Evolutionary conservation across 2,329 filamentous ascomycete genomes (phyloP).

Genomic region (Setomelanomma holmii): DNA sequence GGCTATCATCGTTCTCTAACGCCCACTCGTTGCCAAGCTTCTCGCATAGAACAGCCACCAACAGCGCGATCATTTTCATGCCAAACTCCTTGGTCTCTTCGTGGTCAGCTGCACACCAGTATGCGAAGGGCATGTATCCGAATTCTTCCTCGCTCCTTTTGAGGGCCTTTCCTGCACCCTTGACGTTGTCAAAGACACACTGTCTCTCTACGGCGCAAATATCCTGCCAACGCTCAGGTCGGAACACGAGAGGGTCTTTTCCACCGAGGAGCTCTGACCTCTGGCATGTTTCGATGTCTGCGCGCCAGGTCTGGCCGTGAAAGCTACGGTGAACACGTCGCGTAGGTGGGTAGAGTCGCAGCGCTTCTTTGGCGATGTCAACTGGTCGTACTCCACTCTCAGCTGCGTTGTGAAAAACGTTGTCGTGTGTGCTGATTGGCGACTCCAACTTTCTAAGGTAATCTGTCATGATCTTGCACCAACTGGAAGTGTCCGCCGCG

Average conservation of each 20-base stretch:
- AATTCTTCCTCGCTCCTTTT: constrained; percentile 2
- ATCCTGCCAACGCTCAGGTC: constrained; percentile 39
- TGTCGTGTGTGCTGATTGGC: not conserved
- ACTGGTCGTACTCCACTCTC: constrained; percentile 12
- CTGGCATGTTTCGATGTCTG: constrained; percentile 27
- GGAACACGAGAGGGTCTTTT: constrained; percentile 29
- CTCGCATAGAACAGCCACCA: constrained; percentile 11
- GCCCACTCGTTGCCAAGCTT: constrained; percentile 6
- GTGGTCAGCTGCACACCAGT: constrained; percentile 9
- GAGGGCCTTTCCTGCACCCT: not conserved
- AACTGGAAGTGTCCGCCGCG: constrained; percentile 11
- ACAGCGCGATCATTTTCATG: constrained; percentile 16
- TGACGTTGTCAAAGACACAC: not conserved
- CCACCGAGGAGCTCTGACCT: constrained; percentile 35
- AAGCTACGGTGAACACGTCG: constrained; percentile 55
- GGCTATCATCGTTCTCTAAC: not conserved
- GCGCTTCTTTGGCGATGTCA: constrained; percentile 47
- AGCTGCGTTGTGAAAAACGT: not conserved
- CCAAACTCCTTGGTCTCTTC: constrained; percentile 11
- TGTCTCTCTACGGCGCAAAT: constrained; percentile 1
- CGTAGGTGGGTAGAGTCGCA: constrained; percentile 61
- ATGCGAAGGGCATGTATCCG: constrained; percentile 15
- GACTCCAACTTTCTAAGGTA: not conserved
- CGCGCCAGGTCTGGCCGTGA: constrained; percentile 1
- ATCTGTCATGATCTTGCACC: constrained; percentile 15